These are phyloP conservation scores for Kodamaea ohmeri DNA, from an alignment of 1,139 yeast genomes.

Conservation along the genomic window DNA sequence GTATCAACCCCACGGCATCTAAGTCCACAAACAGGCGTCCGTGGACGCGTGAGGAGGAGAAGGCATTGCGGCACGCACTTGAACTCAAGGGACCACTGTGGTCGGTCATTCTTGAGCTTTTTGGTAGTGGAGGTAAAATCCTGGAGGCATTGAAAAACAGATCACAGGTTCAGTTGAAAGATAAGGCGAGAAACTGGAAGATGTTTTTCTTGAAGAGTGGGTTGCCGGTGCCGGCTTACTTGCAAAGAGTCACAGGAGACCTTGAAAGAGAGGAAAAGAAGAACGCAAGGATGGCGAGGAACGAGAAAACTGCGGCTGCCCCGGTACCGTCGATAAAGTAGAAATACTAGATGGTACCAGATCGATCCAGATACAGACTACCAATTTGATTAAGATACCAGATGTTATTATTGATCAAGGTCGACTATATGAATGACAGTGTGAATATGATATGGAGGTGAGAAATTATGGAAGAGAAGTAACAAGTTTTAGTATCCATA, in stretches of 20 bases:
- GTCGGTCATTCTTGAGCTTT: conserved; percentile 82
- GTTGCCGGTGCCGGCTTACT: conserved; percentile 71
- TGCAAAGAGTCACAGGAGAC: conserved; percentile 84
- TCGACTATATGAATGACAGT: too few relatives aligned
- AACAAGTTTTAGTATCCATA: too few relatives aligned
- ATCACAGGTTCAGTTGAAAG: conserved; percentile 87
- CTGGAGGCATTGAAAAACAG: conserved; percentile 83
- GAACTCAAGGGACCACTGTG: conserved; percentile 88
- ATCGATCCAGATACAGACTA: too few relatives aligned
- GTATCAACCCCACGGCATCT: conserved; percentile 31
- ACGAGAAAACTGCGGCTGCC: conserved; percentile 43
- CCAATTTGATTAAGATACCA: too few relatives aligned
- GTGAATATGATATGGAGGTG: too few relatives aligned
- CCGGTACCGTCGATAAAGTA: conserved; percentile 26
- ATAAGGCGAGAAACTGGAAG: conserved; percentile 94
- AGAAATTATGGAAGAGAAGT: too few relatives aligned
- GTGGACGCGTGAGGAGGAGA: conserved; percentile 90
- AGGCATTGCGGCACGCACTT: conserved; percentile 76
- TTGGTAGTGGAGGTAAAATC: conserved; percentile 89
- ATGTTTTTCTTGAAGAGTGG: conserved; percentile 74
- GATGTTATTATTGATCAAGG: too few relatives aligned
- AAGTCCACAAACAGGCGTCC: conserved; percentile 51
- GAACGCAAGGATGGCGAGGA: conserved; percentile 24
- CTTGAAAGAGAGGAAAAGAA: conserved; percentile 53
- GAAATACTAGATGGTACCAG: too few relatives aligned